Conservation (phyloP, 2,329 filamentous ascomycete species). For the Tricladium varicosporioides region DNA sequence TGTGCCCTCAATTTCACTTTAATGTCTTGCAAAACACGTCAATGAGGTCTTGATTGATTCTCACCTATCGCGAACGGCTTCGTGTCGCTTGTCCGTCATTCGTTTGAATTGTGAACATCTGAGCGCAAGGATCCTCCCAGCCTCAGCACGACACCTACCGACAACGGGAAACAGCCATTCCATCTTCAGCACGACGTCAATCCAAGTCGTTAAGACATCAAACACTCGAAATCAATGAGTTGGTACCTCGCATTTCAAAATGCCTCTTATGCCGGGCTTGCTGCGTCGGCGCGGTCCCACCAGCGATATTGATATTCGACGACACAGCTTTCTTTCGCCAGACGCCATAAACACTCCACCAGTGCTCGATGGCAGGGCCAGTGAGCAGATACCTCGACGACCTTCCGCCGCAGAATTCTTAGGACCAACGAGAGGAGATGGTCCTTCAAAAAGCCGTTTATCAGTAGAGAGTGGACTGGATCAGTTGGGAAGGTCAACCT, state of each 20-base stretch:
- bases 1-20: not conserved
- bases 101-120: slow-evolving; percentile 9
- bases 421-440: slow-evolving; percentile 14
- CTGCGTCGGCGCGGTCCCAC: slow-evolving; percentile 29
- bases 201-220: not conserved
- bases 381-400: slow-evolving; percentile 34
- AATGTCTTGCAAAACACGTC: not conserved
- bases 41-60: slow-evolving; percentile 11
- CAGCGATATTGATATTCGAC: slow-evolving; percentile 31
- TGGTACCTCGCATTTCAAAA: slow-evolving; percentile 13
- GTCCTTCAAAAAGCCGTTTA: slow-evolving; percentile 12
- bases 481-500: slow-evolving; percentile 20
- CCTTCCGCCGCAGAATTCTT: slow-evolving; percentile 30
- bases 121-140: slow-evolving; percentile 12
- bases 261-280: slow-evolving; percentile 31
- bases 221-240: slow-evolving; percentile 32
- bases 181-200: not conserved
- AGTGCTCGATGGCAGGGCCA: slow-evolving; percentile 28
- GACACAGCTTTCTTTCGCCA: slow-evolving; percentile 31
- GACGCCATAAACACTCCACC: slow-evolving; percentile 21
- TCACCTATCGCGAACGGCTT: not conserved
- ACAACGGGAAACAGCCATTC: not conserved
- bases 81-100: slow-evolving; percentile 4
- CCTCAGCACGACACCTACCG: not conserved
- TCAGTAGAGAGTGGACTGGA: slow-evolving; percentile 21